Evolutionary conservation across 176 grass and related monocot species (phyloP).

Genomic region (Puccinellia tenuiflora): DNA sequence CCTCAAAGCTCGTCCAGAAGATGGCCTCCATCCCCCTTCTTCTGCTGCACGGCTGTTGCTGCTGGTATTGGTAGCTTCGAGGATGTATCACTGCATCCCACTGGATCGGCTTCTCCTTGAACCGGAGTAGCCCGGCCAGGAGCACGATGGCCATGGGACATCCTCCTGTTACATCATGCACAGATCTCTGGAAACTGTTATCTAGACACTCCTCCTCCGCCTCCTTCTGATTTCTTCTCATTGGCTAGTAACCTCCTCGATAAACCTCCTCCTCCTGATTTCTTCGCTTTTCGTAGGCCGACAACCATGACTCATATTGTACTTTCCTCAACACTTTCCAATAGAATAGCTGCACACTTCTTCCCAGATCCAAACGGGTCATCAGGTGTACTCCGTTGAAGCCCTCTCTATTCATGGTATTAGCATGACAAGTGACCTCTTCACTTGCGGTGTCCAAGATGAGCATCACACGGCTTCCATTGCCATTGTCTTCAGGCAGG

Average conservation of each 20-base stretch:
- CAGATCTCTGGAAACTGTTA: neutral
- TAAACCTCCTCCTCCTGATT: neutral
- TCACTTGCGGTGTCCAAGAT: constrained; percentile 6
- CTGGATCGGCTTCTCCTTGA: constrained; percentile 8
- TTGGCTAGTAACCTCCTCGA: neutral
- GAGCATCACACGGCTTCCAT: constrained; percentile 12
- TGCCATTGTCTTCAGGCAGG: neutral
- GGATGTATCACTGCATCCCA: neutral
- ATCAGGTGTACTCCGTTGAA: neutral
- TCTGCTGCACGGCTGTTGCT: neutral
- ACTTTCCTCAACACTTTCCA: neutral
- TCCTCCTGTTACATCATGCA: constrained; percentile 4
- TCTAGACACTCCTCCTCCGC: neutral
- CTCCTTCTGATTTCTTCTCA: neutral
- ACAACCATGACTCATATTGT: neutral
- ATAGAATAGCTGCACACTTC: constrained; percentile 4
- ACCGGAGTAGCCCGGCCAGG: constrained; percentile 11
- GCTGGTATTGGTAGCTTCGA: neutral
- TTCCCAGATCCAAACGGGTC: neutral
- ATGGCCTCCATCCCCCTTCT: neutral
- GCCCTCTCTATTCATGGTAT: neutral
- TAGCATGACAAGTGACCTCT: neutral
- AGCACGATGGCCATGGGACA: constrained; percentile 18
- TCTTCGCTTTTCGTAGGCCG: neutral
- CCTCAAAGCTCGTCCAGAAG: constrained; percentile 15